These are phyloP conservation scores for Geranium brycei DNA, from an alignment of 345 rosid species.

Conservation along the genomic window DNA sequence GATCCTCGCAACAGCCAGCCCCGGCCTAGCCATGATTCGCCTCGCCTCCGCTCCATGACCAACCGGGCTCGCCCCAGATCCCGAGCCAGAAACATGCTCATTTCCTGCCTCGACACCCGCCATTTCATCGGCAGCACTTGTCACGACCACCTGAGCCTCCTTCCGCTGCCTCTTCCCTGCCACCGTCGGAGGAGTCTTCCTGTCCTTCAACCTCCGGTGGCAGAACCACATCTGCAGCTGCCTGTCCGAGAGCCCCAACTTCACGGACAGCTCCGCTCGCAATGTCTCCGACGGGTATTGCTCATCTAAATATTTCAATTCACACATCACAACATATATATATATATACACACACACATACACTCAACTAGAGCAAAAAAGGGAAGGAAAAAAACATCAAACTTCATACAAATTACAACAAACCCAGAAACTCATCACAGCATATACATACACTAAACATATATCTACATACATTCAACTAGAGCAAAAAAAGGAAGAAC, in stretches of 20 bases:
- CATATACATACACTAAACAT: neutral
- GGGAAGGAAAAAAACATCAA: no score
- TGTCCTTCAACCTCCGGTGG: constrained; percentile 80
- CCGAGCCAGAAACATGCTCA: constrained; percentile 23
- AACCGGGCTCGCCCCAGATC: constrained; percentile 14
- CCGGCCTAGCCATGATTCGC: constrained; percentile 22
- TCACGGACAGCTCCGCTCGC: constrained; percentile 58
- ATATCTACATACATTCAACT: neutral
- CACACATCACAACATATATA: neutral
- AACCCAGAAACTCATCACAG: neutral
- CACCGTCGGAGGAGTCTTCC: constrained; percentile 31
- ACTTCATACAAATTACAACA: neutral
- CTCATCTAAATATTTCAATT: constrained; percentile 33
- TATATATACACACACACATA: neutral
- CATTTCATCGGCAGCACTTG: constrained; percentile 17
- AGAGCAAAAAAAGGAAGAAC: neutral
- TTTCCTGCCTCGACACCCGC: constrained; percentile 17
- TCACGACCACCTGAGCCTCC: constrained; percentile 20
- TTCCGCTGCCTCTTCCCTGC: constrained; percentile 35
- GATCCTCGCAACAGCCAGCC: constrained; percentile 35
- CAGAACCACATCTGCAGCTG: constrained; percentile 99
- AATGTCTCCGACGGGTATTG: constrained; percentile 64
- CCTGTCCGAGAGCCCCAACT: constrained; percentile 70
- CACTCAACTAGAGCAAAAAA: neutral
- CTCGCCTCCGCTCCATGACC: constrained; percentile 28